These are phyloP conservation scores for Edaphochlamys debaryana DNA, from an alignment of 139 green algal species.

Conservation along the genomic window DNA sequence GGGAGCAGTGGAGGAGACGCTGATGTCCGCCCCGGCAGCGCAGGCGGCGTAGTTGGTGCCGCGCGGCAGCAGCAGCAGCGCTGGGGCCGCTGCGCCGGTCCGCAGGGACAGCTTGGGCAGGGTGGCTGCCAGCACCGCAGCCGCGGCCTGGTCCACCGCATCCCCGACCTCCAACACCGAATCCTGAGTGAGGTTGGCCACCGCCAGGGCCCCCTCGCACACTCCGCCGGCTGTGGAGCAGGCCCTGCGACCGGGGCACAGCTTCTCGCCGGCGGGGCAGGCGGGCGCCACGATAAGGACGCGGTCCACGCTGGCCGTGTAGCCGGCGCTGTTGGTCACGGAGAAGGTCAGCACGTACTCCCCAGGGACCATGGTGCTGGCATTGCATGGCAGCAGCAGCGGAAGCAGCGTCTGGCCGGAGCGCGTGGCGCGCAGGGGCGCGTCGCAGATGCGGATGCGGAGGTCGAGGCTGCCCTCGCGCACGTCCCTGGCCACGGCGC, in stretches of 20 bases:
- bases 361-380: constrained; percentile 22
- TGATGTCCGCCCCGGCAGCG: neutral
- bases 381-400: constrained; percentile 48
- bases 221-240: constrained; percentile 1
- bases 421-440: neutral
- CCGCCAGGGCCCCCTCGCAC: neutral
- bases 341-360: constrained; percentile 35
- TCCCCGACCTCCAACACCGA: too few relatives aligned
- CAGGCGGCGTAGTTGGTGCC: constrained; percentile 20
- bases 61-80: constrained; percentile 21
- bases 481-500: constrained; percentile 40
- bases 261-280: constrained; percentile 46
- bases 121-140: neutral
- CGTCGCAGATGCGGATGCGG: constrained; percentile 47
- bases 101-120: neutral
- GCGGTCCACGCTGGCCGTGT: neutral
- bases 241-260: constrained; percentile 46
- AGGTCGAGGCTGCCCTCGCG: constrained; percentile 53
- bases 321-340: constrained; percentile 28
- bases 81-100: neutral
- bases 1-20: neutral
- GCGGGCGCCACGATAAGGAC: constrained; percentile 28
- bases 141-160: neutral
- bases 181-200: neutral
- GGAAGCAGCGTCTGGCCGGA: constrained; percentile 21